Conservation (phyloP, 352 stramenopile genomes). For the Ophiocytium majus region DNA sequence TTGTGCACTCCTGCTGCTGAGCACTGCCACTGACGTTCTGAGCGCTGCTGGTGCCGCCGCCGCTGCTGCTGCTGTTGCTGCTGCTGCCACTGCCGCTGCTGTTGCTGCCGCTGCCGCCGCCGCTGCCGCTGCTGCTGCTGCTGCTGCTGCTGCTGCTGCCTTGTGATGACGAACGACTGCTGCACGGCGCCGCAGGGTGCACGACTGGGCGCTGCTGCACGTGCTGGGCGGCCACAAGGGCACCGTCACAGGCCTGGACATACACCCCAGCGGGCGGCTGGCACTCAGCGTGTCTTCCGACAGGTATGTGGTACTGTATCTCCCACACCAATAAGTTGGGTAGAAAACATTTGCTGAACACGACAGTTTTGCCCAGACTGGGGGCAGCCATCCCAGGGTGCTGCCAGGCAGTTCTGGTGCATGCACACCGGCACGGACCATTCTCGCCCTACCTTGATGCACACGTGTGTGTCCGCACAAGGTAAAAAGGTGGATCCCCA, state of each 20-base stretch:
- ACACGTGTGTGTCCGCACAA: too few species aligned
- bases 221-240: conserved; percentile 58
- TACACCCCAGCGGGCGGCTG: conserved; percentile 49
- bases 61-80: too few species aligned
- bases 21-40: too few species aligned
- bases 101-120: too few species aligned
- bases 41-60: too few species aligned
- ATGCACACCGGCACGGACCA: not conserved
- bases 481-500: too few species aligned
- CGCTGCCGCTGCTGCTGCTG: not conserved
- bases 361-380: too few species aligned
- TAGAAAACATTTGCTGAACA: too few species aligned
- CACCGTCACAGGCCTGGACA: conserved; percentile 48
- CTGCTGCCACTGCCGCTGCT: too few species aligned
- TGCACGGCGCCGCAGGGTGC: conserved; percentile 20
- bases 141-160: not conserved
- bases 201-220: conserved; percentile 58
- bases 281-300: conserved; percentile 50
- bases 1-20: too few species aligned
- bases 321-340: too few species aligned
- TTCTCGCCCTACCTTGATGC: not conserved
- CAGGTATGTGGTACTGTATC: too few species aligned
- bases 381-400: not conserved
- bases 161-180: not conserved
- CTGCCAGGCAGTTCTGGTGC: not conserved